Percentiles rank a stretch among this genome's conserved stretches.
Conservation (phyloP, 768 basidiomycete genomes). For the Cubamyces lactineus region DNA sequence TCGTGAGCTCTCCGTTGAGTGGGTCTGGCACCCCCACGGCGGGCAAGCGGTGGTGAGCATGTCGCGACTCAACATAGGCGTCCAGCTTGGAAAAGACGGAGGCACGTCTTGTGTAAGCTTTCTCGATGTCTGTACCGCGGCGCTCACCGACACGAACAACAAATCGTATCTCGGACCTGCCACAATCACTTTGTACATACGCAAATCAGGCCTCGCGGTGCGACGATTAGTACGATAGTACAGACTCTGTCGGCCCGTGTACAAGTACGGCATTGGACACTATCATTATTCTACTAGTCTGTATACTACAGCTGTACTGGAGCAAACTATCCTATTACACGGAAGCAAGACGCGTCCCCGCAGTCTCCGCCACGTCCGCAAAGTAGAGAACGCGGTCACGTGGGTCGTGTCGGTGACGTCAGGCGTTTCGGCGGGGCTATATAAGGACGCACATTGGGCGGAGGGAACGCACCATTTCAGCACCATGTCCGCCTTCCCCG, state of each 20-base stretch:
- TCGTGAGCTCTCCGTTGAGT: conserved; percentile 18
- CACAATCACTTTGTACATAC: neutral
- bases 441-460: neutral
- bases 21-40: conserved; percentile 20
- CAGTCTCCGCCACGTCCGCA: conserved; percentile 8
- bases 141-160: neutral
- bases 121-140: neutral
- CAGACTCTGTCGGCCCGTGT: neutral
- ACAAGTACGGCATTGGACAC: conserved; percentile 12
- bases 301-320: conserved; percentile 4
- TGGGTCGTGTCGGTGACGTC: conserved; percentile 25
- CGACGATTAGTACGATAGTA: neutral
- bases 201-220: neutral
- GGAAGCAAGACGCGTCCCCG: neutral
- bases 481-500: conserved; percentile 74
- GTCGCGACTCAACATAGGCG: neutral
- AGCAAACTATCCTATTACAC: neutral
- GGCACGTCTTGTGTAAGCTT: neutral
- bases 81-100: neutral
- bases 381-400: conserved; percentile 17
- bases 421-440: conserved; percentile 11
- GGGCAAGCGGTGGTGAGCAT: conserved; percentile 13
- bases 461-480: neutral
- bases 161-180: neutral
- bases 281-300: conserved; percentile 21